phyloP scores from a whole-genome alignment of 73 alveolate genomes.

The Symbiodinium pilosum region DNA sequence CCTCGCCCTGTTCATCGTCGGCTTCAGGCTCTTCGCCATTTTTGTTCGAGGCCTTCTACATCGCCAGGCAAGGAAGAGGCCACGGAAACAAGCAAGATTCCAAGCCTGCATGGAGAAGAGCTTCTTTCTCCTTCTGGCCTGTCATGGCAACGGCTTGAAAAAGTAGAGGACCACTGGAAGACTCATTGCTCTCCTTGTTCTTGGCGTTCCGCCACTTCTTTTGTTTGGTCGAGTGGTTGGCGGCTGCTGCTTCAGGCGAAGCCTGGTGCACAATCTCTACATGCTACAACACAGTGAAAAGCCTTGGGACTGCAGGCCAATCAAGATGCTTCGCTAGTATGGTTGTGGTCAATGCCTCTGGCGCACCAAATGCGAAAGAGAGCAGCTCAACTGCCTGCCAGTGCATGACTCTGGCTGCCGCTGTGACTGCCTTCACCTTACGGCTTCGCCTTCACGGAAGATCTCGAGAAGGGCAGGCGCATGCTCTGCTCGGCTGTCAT shows the following conservation, averaged over 20 bases:
- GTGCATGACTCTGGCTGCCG: not conserved
- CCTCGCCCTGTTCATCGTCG: conserved; percentile 80
- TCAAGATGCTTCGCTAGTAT: not conserved
- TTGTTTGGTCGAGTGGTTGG: not conserved
- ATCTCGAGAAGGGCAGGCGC: conserved; percentile 74
- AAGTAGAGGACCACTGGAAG: not conserved
- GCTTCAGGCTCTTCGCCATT: conserved; percentile 88
- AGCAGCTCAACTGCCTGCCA: conserved; percentile 68
- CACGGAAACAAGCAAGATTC: too few relatives aligned
- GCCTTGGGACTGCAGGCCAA: not conserved
- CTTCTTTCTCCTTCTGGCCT: conserved; percentile 83
- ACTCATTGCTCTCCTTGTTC: not conserved
- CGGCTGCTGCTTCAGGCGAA: conserved; percentile 36
- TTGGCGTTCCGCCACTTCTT: conserved; percentile 68
- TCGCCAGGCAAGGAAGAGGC: not conserved
- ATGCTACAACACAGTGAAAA: not conserved
- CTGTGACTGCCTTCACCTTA: not conserved
- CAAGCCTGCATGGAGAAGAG: conserved; percentile 84
- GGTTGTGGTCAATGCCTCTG: conserved; percentile 45
- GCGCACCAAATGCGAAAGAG: conserved; percentile 68
- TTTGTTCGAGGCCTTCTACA: conserved; percentile 41
- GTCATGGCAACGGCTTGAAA: not conserved
- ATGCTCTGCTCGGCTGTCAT: conserved; percentile 86
- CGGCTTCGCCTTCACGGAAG: conserved; percentile 43
- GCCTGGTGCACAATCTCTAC: not conserved